phyloP scores from a whole-genome alignment of 2,329 filamentous ascomycete species.

The Colletotrichum zoysiae region DNA sequence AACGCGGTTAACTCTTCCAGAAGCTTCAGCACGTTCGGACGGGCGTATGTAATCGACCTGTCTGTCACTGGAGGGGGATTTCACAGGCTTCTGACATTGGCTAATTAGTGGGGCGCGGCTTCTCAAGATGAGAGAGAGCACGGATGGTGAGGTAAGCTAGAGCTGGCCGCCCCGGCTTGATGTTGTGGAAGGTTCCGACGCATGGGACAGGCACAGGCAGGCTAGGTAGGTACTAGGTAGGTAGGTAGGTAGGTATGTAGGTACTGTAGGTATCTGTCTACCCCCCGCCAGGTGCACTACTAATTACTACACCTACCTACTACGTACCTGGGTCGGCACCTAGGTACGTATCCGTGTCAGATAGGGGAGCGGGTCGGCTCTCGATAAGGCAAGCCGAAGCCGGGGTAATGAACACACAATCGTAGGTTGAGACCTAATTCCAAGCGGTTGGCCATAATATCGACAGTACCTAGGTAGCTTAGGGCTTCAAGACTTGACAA shows the following conservation, averaged over 20 bases:
- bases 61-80: constrained; percentile 32
- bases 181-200: constrained; percentile 36
- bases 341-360: neutral
- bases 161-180: constrained; percentile 23
- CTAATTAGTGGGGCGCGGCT: constrained; percentile 25
- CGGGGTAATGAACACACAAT: constrained; percentile 27
- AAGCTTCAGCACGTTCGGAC: constrained; percentile 41
- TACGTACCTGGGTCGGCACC: neutral
- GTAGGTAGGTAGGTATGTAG: neutral
- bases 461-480: neutral
- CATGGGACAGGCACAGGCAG: constrained; percentile 4
- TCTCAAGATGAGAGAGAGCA: constrained; percentile 5
- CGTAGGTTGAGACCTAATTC: constrained; percentile 20
- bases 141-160: constrained; percentile 20
- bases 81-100: constrained; percentile 30
- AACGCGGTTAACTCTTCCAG: constrained; percentile 36
- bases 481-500: neutral
- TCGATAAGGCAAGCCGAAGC: constrained; percentile 25
- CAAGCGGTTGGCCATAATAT: constrained; percentile 4
- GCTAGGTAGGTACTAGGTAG: neutral
- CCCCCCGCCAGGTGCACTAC: too few species aligned
- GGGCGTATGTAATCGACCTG: constrained; percentile 40
- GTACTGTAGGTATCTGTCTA: neutral
- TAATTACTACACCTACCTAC: too few species aligned
- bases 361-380: constrained; percentile 15